Percentiles rank a stretch among this genome's conserved stretches.
These are phyloP conservation scores for Xylaria multiplex DNA, from an alignment of 2,329 filamentous ascomycete species.

Conservation along the genomic window DNA sequence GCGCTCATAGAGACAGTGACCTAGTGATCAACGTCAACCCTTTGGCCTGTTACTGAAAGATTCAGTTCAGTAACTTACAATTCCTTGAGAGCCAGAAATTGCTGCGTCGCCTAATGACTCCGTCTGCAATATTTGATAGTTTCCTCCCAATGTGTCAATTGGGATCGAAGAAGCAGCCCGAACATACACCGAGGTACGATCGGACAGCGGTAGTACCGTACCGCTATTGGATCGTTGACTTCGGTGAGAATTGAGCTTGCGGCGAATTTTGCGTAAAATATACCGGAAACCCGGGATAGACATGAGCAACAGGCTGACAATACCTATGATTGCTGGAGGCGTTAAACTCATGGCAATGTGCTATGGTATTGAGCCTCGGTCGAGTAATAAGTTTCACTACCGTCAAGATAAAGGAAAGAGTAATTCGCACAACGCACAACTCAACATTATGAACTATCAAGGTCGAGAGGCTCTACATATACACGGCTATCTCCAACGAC, in stretches of 20 bases:
- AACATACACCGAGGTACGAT: background rate
- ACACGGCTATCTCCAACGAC: background rate
- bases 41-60: background rate
- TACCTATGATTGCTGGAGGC: constrained; percentile 14
- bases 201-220: constrained; percentile 4
- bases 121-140: background rate
- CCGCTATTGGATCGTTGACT: background rate
- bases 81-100: background rate
- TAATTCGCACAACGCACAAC: background rate
- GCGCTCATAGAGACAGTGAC: constrained; percentile 6
- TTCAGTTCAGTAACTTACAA: background rate
- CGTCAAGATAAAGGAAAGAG: background rate
- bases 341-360: background rate
- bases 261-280: background rate
- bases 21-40: constrained; percentile 8
- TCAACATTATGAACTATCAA: background rate
- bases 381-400: background rate
- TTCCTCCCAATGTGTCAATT: background rate
- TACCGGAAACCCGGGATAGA: constrained; percentile 5
- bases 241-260: background rate
- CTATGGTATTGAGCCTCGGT: background rate
- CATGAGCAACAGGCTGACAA: constrained; percentile 15
- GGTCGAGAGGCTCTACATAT: constrained; percentile 4
- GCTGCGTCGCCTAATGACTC: background rate
- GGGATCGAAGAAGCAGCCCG: background rate